These are phyloP conservation scores for Boletus semigastroideus DNA, from an alignment of 1,284 basidiomycete species.

Conservation along the genomic window DNA sequence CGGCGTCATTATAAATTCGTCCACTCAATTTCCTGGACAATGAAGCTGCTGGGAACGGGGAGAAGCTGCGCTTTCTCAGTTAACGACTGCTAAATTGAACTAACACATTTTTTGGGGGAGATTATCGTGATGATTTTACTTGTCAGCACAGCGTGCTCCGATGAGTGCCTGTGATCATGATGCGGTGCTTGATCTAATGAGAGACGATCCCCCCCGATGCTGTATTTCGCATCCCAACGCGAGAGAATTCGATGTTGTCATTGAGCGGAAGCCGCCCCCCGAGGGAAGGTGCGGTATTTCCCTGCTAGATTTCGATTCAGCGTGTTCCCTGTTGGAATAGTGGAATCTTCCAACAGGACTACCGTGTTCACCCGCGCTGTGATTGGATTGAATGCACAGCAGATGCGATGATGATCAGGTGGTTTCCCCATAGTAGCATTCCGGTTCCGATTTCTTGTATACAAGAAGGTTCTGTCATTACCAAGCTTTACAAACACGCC, in stretches of 20 bases:
- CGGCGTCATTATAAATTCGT: neutral
- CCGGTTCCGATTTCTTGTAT: slow-evolving; percentile 9
- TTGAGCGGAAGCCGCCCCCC: slow-evolving; percentile 8
- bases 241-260: slow-evolving; percentile 5
- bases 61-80: slow-evolving; percentile 3
- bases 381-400: neutral
- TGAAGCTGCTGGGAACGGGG: slow-evolving; percentile 1
- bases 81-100: neutral
- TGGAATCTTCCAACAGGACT: neutral
- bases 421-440: neutral
- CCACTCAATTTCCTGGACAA: neutral
- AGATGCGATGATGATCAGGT: neutral
- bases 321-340: neutral
- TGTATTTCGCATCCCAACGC: neutral
- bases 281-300: neutral
- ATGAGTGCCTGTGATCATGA: slow-evolving; percentile 5
- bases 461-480: slow-evolving; percentile 9
- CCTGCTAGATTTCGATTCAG: neutral
- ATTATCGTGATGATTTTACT: slow-evolving; percentile 1
- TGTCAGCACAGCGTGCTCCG: neutral
- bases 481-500: neutral
- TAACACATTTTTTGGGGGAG: neutral
- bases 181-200: slow-evolving; percentile 2
- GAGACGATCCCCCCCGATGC: neutral
- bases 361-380: neutral